Percentiles rank a stretch among this genome's conserved stretches.
Evolutionary conservation across 768 basidiomycete genomes (phyloP).

Genomic region (Amanita molliuscula): DNA sequence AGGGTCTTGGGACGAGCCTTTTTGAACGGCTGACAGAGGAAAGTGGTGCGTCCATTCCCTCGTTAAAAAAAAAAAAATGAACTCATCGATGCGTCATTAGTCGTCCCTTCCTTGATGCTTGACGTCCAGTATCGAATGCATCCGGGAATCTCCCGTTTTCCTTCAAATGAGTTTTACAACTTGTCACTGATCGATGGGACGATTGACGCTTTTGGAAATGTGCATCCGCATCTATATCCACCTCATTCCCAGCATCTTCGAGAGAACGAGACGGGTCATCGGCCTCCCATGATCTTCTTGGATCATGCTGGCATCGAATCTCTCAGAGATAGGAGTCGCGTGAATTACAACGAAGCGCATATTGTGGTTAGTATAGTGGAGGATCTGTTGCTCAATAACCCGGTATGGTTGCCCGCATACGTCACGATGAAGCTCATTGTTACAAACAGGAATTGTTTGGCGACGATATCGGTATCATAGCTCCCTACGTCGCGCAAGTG

Average conservation of each 20-base stretch:
- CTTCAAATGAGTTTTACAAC: conserved; percentile 76
- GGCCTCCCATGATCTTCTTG: conserved; percentile 67
- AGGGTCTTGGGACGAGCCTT: conserved; percentile 69
- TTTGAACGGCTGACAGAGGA: conserved; percentile 88
- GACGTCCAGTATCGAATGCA: conserved; percentile 97
- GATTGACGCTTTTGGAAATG: conserved; percentile 38
- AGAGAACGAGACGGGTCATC: conserved; percentile 25
- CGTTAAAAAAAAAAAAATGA: background rate
- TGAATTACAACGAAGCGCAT: conserved; percentile 69
- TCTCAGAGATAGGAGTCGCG: conserved; percentile 56
- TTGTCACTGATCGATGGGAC: conserved; percentile 67
- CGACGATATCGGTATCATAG: conserved; percentile 82
- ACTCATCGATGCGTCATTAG: conserved; percentile 23
- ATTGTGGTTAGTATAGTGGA: conserved; percentile 75
- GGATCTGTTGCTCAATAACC: conserved; percentile 69
- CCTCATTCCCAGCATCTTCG: conserved; percentile 48
- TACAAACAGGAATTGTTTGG: conserved; percentile 47
- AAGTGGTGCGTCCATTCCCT: conserved; percentile 42
- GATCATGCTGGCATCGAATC: conserved; percentile 70
- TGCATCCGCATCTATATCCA: conserved; percentile 43
- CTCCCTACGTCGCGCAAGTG: conserved; percentile 87
- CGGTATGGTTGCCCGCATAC: conserved; percentile 31
- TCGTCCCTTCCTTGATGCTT: conserved; percentile 84
- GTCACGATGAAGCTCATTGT: background rate
- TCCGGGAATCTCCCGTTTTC: conserved; percentile 81